A percentile compares a stretch with the other conserved stretches of the same genome.
phyloP scores from a whole-genome alignment of 306 rosid genomes.

The Acacia crassicarpa region DNA sequence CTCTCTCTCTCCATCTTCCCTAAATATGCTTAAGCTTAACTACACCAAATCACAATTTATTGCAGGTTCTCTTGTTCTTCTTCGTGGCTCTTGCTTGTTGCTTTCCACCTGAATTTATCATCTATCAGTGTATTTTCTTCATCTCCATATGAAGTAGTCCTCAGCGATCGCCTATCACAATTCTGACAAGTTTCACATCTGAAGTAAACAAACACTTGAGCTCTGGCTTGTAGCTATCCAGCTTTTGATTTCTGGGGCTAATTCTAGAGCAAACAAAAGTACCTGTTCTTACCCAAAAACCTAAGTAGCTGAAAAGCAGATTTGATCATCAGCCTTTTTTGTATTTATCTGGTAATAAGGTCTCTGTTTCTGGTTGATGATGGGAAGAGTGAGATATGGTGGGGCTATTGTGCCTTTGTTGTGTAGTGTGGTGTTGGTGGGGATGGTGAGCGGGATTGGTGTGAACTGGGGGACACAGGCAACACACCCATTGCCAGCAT shows the following conservation, averaged over 20 bases:
- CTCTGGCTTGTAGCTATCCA: slow-evolving; percentile 13
- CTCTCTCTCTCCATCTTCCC: background rate
- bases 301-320: slow-evolving; percentile 8
- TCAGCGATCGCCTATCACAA: background rate
- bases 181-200: background rate
- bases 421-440: slow-evolving; percentile 35
- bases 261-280: background rate
- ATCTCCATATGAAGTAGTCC: background rate
- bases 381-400: slow-evolving; percentile 33
- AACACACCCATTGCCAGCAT: slow-evolving; percentile 73
- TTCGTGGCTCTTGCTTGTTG: background rate
- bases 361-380: slow-evolving; percentile 9
- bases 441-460: slow-evolving; percentile 71
- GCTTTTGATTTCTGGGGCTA: slow-evolving; percentile 9
- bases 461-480: slow-evolving; percentile 90
- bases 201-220: background rate
- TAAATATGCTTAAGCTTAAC: slow-evolving; percentile 16
- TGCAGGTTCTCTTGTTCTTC: slow-evolving; percentile 11
- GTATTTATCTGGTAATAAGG: background rate
- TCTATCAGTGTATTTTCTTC: background rate
- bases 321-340: slow-evolving; percentile 17
- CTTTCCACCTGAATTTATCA: background rate
- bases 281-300: slow-evolving; percentile 20
- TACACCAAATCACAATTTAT: background rate
- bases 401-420: slow-evolving; percentile 37